A percentile compares a stretch with the other conserved stretches of the same genome.
phyloP scores from a whole-genome alignment of 768 basidiomycete genomes.

The Lenzites betulinus region DNA sequence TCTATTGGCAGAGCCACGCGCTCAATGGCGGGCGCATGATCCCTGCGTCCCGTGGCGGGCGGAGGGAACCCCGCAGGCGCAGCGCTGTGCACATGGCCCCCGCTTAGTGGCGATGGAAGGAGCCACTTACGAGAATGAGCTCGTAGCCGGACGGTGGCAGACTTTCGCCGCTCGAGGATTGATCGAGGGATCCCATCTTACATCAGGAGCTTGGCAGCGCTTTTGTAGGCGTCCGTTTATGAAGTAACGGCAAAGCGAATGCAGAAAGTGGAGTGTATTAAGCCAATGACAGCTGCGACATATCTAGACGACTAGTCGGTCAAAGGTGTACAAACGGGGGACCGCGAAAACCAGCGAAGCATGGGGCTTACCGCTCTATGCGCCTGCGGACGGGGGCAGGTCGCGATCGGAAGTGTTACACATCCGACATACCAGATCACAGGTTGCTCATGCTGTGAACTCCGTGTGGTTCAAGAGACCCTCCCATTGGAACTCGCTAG shows the following conservation, averaged over 20 bases:
- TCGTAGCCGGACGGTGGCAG: background rate
- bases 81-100: background rate
- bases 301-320: background rate
- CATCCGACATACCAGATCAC: background rate
- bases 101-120: background rate
- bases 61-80: background rate
- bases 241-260: background rate
- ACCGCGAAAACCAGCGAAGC: background rate
- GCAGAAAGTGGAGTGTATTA: background rate
- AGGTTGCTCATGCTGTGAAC: conserved; percentile 16
- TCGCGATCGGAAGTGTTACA: background rate
- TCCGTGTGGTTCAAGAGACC: conserved; percentile 60
- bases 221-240: background rate
- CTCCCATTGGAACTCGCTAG: conserved; percentile 81
- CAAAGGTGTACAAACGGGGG: background rate
- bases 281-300: background rate
- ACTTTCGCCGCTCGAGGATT: background rate
- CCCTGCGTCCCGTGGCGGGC: background rate
- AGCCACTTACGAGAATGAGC: background rate
- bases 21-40: background rate
- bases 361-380: background rate
- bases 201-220: conserved; percentile 2
- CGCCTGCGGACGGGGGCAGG: background rate
- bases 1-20: background rate
- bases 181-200: background rate